These are phyloP conservation scores for Eucalyptus paniculata DNA, from an alignment of 345 rosid genomes.

Conservation along the genomic window DNA sequence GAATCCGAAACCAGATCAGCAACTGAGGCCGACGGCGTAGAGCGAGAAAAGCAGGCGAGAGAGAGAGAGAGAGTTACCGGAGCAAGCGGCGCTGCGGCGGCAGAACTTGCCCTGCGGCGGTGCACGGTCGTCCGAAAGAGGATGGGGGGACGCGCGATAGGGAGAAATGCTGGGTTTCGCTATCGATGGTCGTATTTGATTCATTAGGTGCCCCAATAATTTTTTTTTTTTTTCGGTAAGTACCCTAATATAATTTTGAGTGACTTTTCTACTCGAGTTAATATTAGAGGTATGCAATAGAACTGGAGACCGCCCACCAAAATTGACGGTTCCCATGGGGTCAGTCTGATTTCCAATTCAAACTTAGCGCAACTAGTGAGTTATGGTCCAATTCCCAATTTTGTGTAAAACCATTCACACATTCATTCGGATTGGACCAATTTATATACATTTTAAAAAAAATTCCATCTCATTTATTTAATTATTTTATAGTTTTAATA, in stretches of 20 bases:
- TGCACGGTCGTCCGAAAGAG: neutral
- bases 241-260: neutral
- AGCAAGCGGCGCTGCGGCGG: neutral
- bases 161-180: neutral
- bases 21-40: neutral
- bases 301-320: rapidly evolving
- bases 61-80: neutral
- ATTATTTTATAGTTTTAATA: no score
- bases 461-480: no score
- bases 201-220: neutral
- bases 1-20: neutral
- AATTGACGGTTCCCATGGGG: rapidly evolving
- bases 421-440: rapidly evolving
- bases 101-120: neutral
- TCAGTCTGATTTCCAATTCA: no score
- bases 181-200: neutral
- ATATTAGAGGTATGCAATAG: no score
- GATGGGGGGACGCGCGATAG: neutral
- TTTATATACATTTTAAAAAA: no score
- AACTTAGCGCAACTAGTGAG: rapidly evolving
- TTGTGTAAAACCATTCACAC: rapidly evolving
- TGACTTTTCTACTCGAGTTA: neutral
- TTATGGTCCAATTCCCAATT: rapidly evolving
- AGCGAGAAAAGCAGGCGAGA: neutral
- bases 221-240: no score